Conservation (phyloP, 1,284 basidiomycete species). For the Trametes versicolor region DNA sequence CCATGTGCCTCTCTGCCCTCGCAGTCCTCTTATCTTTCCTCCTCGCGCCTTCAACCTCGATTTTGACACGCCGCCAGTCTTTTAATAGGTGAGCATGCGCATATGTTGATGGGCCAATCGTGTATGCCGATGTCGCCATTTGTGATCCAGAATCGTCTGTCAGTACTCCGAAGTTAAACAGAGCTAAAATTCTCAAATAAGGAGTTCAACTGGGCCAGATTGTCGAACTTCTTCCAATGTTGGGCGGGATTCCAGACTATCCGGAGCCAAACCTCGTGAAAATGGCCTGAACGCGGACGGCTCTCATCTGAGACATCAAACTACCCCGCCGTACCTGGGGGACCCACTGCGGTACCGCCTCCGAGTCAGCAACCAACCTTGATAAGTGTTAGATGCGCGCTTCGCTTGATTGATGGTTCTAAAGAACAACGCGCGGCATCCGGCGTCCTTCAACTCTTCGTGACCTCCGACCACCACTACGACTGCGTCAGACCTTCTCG, state of each 20-base stretch:
- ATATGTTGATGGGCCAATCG: neutral
- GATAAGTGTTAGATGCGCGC: neutral
- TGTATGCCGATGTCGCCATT: neutral
- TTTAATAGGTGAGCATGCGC: no score
- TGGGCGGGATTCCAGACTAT: neutral
- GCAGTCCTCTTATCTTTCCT: no score
- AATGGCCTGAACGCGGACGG: neutral
- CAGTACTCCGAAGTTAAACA: no score
- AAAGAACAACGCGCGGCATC: neutral
- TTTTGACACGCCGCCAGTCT: no score
- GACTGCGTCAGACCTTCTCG: neutral
- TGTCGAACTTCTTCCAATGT: no score
- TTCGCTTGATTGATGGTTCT: neutral
- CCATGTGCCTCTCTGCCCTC: no score
- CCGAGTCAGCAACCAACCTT: neutral
- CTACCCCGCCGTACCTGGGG: neutral
- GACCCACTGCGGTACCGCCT: slow-evolving; percentile 3
- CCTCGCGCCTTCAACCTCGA: no score
- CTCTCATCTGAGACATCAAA: neutral
- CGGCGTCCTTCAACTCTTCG: neutral
- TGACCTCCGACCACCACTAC: neutral
- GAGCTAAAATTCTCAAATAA: no score
- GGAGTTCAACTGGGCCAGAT: no score
- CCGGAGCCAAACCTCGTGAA: neutral
- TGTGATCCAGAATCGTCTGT: no score